Evolutionary conservation across 768 basidiomycete species (phyloP).

Genomic region (Mycena amicta): DNA sequence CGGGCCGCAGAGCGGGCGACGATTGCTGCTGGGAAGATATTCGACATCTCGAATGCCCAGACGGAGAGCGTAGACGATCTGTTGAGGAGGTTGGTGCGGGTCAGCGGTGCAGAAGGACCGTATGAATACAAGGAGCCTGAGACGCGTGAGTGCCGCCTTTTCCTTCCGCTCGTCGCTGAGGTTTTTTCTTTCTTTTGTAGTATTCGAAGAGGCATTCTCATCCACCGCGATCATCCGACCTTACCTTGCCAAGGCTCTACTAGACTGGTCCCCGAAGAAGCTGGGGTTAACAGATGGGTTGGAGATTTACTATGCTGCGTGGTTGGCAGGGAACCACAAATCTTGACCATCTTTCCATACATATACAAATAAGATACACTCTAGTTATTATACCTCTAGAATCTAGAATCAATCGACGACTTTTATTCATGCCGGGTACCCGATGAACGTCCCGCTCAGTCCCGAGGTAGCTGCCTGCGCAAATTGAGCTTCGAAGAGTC

Average conservation of each 20-base stretch:
- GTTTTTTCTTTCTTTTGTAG: constrained; percentile 22
- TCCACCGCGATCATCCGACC: constrained; percentile 37
- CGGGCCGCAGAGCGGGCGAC: constrained; percentile 41
- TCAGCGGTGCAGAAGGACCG: constrained; percentile 39
- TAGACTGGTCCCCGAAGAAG: constrained; percentile 48
- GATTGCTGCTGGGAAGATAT: constrained; percentile 39
- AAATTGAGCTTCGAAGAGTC: too few species aligned
- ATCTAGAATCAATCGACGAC: too few species aligned
- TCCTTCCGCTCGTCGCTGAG: neutral
- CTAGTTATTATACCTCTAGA: too few species aligned
- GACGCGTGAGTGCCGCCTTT: constrained; percentile 35
- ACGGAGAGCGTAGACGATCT: constrained; percentile 45
- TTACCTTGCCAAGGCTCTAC: constrained; percentile 41
- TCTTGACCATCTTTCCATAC: neutral
- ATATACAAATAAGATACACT: neutral
- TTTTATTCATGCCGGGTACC: too few species aligned
- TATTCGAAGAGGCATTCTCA: constrained; percentile 37
- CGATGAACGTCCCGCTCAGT: too few species aligned
- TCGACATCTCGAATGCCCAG: constrained; percentile 42
- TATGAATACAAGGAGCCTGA: constrained; percentile 36
- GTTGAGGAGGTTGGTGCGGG: constrained; percentile 37
- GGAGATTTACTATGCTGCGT: constrained; percentile 43
- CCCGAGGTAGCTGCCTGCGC: too few species aligned
- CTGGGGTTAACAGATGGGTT: constrained; percentile 45
- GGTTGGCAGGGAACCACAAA: neutral